Evolutionary conservation across 1,284 basidiomycete species (phyloP).

Genomic region (Cystobasidiaceae sp.): DNA sequence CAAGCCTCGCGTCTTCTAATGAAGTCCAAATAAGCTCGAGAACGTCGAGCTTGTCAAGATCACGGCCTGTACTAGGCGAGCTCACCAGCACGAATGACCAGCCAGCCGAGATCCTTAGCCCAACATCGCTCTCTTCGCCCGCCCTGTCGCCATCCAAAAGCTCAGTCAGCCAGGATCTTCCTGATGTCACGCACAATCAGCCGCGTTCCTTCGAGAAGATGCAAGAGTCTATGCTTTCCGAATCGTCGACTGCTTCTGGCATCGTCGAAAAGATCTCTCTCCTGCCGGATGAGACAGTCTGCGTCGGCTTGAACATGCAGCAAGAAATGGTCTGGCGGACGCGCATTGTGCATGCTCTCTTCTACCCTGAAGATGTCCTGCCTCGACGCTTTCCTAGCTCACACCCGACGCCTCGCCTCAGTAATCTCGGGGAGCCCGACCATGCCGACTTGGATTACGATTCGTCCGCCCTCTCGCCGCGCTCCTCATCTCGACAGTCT

Average conservation of each 20-base stretch:
- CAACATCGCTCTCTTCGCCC: not conserved
- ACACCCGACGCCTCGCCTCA: not conserved
- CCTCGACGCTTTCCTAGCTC: constrained; percentile 7
- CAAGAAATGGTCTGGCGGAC: constrained; percentile 32
- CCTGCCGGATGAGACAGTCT: constrained; percentile 40
- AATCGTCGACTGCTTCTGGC: not conserved
- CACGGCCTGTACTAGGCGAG: not conserved
- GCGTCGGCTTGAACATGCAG: constrained; percentile 35
- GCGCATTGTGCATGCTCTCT: constrained; percentile 35
- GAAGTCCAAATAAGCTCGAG: not conserved
- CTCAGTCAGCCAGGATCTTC: not conserved
- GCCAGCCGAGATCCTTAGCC: not conserved
- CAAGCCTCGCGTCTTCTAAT: not conserved
- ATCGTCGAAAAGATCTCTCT: constrained; percentile 33
- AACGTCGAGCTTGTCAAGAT: constrained; percentile 7
- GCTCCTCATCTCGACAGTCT: not conserved
- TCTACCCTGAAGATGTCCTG: constrained; percentile 36
- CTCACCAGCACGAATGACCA: not conserved
- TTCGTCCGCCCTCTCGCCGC: no score
- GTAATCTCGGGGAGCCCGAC: not conserved
- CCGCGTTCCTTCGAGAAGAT: constrained; percentile 31
- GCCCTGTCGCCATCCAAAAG: not conserved
- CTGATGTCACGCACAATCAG: not conserved
- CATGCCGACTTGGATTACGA: not conserved
- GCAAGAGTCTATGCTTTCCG: constrained; percentile 20